Evolutionary conservation across 805 yeast genomes (phyloP).

Genomic region (Yamadazyma sp.): DNA sequence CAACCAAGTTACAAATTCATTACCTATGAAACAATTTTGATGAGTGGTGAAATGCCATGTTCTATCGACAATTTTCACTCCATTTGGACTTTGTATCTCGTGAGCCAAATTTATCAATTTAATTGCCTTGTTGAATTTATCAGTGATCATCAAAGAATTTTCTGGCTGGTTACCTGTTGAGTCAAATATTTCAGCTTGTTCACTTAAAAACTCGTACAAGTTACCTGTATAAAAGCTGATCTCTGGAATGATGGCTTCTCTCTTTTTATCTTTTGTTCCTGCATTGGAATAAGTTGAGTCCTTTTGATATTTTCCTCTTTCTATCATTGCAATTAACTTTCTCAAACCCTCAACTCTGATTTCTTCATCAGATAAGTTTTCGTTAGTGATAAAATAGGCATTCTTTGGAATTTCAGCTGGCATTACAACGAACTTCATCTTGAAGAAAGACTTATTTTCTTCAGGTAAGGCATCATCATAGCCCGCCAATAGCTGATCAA

Average conservation of each 20-base stretch:
- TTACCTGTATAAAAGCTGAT: conserved; percentile 86
- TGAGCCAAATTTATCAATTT: conserved; percentile 53
- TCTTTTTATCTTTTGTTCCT: conserved; percentile 21
- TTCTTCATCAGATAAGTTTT: conserved; percentile 75
- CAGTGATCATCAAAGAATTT: conserved; percentile 26
- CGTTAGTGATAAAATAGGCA: conserved; percentile 49
- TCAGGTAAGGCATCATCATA: conserved; percentile 69
- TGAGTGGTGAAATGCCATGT: conserved; percentile 89
- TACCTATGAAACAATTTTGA: conserved; percentile 76
- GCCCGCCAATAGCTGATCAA: conserved; percentile 92
- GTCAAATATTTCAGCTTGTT: conserved; percentile 43
- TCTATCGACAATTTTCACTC: conserved; percentile 67
- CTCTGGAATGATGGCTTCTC: conserved; percentile 61
- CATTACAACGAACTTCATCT: conserved; percentile 79
- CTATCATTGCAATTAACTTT: conserved; percentile 59
- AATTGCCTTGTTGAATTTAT: conserved; percentile 47
- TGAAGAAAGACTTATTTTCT: conserved; percentile 51
- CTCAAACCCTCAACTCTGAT: conserved; percentile 88
- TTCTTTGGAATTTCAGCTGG: conserved; percentile 71
- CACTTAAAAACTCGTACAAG: conserved; percentile 58
- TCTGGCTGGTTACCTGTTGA: conserved; percentile 32
- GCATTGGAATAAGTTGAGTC: conserved; percentile 9
- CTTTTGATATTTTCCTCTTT: conserved; percentile 50
- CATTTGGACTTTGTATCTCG: conserved; percentile 67
- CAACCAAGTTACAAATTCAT: conserved; percentile 84